phyloP scores from a whole-genome alignment of 495 filamentous ascomycete genomes.

The Penicillium waksmanii region DNA sequence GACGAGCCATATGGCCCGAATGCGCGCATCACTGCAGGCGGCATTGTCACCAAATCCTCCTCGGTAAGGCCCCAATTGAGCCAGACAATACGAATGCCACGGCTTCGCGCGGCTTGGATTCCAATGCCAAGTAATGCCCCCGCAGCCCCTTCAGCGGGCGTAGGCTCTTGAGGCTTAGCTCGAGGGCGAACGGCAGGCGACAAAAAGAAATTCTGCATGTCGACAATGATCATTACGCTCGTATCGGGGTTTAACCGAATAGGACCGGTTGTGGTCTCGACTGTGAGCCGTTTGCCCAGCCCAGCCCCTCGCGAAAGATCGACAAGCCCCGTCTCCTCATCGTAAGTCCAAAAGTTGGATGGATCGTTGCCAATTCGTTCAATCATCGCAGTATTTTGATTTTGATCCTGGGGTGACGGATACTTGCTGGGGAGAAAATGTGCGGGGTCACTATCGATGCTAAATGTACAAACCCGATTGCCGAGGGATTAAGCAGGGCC shows the following conservation, averaged over 20 bases:
- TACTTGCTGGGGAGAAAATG: neutral
- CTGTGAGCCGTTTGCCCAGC: neutral
- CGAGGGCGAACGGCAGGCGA: constrained; percentile 35
- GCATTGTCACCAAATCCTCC: constrained; percentile 52
- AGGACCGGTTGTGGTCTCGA: constrained; percentile 34
- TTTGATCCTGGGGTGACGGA: neutral
- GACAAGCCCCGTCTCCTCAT: constrained; percentile 9
- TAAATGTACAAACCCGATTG: neutral
- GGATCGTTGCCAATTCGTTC: constrained; percentile 11
- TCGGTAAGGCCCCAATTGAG: constrained; percentile 64
- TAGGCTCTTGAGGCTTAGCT: constrained; percentile 26
- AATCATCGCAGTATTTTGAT: neutral
- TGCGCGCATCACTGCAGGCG: constrained; percentile 49
- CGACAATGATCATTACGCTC: constrained; percentile 58
- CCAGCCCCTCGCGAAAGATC: constrained; percentile 16
- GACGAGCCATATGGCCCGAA: constrained; percentile 37
- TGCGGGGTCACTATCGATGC: neutral
- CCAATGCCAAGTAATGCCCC: constrained; percentile 31
- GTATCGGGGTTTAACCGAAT: constrained; percentile 37
- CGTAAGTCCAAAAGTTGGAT: constrained; percentile 14
- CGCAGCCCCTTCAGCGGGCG: constrained; percentile 23
- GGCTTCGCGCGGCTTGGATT: constrained; percentile 48
- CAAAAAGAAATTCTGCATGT: constrained; percentile 68
- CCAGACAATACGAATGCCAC: constrained; percentile 57
- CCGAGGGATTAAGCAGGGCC: neutral